Conservation (phyloP, 2,329 filamentous ascomycete genomes). For the Davidsoniella australis region DNA sequence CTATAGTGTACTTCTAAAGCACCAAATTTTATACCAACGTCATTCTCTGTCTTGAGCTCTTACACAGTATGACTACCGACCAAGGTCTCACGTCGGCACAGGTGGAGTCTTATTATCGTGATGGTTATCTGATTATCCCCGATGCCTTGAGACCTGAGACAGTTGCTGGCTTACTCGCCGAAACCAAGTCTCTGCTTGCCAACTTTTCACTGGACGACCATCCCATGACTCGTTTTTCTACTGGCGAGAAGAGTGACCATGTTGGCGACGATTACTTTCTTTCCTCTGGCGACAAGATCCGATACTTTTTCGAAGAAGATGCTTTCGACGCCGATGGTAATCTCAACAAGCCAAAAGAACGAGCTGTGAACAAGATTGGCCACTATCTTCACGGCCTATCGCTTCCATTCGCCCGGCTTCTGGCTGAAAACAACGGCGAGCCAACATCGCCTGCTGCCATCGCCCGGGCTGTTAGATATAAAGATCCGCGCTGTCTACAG, state of each 20-base stretch:
- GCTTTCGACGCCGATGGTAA: constrained; percentile 52
- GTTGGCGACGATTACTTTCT: constrained; percentile 94
- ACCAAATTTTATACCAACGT: background rate
- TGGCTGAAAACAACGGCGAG: constrained; percentile 31
- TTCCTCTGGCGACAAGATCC: constrained; percentile 71
- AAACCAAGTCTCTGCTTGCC: constrained; percentile 58
- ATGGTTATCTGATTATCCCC: constrained; percentile 83
- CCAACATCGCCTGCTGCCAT: constrained; percentile 38
- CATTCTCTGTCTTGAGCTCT: background rate
- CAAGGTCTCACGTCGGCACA: constrained; percentile 54
- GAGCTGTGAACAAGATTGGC: constrained; percentile 79
- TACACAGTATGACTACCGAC: constrained; percentile 1
- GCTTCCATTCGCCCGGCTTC: constrained; percentile 43
- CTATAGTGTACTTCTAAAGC: background rate
- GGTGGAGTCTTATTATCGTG: constrained; percentile 52
- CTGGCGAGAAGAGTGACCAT: constrained; percentile 57
- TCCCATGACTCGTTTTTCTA: constrained; percentile 87
- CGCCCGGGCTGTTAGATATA: constrained; percentile 54
- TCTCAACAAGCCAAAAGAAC: constrained; percentile 62
- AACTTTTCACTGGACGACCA: constrained; percentile 66
- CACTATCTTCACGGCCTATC: constrained; percentile 59
- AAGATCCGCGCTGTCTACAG: constrained; percentile 63
- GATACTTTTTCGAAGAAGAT: constrained; percentile 96
- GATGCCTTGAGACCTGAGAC: constrained; percentile 52
- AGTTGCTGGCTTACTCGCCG: constrained; percentile 49